Conservation (phyloP, 2,329 filamentous ascomycete genomes). For the Zymoseptoria tritici region DNA sequence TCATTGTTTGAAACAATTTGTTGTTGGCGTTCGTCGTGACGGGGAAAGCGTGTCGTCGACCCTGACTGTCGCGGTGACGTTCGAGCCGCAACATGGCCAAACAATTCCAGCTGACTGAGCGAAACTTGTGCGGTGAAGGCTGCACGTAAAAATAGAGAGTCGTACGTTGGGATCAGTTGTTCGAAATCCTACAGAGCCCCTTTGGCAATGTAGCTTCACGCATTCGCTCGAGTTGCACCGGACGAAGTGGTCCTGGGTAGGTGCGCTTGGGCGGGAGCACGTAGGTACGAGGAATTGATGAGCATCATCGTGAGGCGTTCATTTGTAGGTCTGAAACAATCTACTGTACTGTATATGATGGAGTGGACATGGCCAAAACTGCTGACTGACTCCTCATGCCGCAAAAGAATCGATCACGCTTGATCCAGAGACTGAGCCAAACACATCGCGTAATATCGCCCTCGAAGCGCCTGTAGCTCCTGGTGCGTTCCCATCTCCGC, state of each 20-base stretch:
- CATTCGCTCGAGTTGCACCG: no score
- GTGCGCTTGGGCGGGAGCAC: no score
- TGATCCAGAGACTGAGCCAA: slow-evolving; percentile 36
- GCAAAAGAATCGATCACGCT: slow-evolving; percentile 3
- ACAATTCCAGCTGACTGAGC: no score
- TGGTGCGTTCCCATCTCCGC: slow-evolving; percentile 35
- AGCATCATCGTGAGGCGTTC: not conserved
- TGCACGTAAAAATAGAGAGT: no score
- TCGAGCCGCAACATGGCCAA: not conserved
- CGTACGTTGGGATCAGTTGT: no score
- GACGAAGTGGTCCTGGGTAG: no score
- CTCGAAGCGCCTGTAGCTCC: slow-evolving; percentile 32
- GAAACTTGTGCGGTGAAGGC: no score
- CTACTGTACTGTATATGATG: not conserved
- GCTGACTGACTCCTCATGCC: not conserved
- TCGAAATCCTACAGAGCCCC: no score
- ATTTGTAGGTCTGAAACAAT: not conserved
- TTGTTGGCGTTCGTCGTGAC: not conserved
- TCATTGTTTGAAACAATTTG: not conserved
- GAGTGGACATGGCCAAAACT: not conserved
- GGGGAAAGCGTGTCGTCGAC: not conserved
- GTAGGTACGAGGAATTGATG: not conserved
- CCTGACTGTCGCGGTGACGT: not conserved
- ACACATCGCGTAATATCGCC: slow-evolving; percentile 40
- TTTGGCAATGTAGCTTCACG: no score